Evolutionary conservation across 139 green algal species (phyloP).

Genomic region (Diplosphaera chodatii): DNA sequence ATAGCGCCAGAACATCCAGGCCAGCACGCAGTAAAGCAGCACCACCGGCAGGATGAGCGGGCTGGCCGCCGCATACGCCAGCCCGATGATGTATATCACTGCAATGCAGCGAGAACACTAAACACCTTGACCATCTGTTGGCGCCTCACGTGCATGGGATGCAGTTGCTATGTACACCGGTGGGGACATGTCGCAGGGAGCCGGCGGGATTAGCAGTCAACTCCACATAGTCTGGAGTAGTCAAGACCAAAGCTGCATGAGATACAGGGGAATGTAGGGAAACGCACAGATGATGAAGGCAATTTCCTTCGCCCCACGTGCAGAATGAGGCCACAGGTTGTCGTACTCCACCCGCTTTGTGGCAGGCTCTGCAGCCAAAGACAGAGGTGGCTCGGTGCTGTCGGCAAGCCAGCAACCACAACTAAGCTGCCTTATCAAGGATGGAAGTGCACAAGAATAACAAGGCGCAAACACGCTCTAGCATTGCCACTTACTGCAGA

Average conservation of each 20-base stretch:
- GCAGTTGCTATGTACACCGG: too few relatives aligned
- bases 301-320: conserved; percentile 34
- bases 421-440: too few relatives aligned
- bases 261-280: too few relatives aligned
- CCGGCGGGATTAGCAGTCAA: too few relatives aligned
- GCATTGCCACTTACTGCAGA: conserved; percentile 21
- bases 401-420: too few relatives aligned
- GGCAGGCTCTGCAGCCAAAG: conserved; percentile 6
- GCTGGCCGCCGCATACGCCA: conserved; percentile 36
- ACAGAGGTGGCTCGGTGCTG: too few relatives aligned
- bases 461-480: too few relatives aligned
- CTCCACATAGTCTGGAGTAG: too few relatives aligned
- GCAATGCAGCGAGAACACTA: background rate
- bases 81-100: conserved; percentile 43
- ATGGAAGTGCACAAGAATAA: background rate
- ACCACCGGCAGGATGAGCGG: conserved; percentile 54
- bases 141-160: too few relatives aligned
- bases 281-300: background rate
- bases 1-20: conserved; percentile 50
- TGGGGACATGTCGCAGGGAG: too few relatives aligned
- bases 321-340: conserved; percentile 20
- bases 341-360: background rate
- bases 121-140: too few relatives aligned
- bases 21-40: conserved; percentile 47
- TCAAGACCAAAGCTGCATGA: too few relatives aligned